Evolutionary conservation across 352 stramenopile species (phyloP), one percentile per base, ranked within the genome.

Genomic region (Phytophthora ramorum): DNA sequence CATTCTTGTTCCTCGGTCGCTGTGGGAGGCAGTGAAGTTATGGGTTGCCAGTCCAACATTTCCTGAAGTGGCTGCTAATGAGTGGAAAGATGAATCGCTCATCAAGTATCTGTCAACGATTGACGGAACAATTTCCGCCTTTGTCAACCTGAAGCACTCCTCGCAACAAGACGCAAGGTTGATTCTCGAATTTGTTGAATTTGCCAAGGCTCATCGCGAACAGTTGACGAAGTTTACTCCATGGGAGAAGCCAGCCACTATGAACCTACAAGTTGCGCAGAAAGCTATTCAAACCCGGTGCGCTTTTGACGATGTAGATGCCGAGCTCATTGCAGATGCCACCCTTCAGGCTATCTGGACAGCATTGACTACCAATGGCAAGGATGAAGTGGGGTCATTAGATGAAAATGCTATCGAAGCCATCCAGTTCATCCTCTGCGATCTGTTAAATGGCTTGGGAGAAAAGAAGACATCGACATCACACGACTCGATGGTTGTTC

Each of bases 1-100:
- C n/a, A 75, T 86, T 52, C 3, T 43, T 10, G 48, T 88, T 7
- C 76, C 79, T n/a, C 24, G 32, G 7, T 2, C 32, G 13, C 46
- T 85, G n/a, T 88, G 79, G 79, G 37, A 75, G 49, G 65, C 76
- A 35, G 58, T 85, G 7, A 76, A 75, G 44, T n/a, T 51, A 7
- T 88, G 79, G 59, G 35, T 73, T 14, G 38, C 70, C 4, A 69
- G 50, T 40, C 48, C 65, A 40, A 14, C 28, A 5, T 70, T 83
- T 28, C 12, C 60, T 24, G 40, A 74, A 8, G 41, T 85, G 8
- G 54, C 60, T 10, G 45, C 48, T 24, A 37, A 48, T 5, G 77
- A 86, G 12, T 88, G 77, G 77, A 47, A 71, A 19, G 41, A 73
- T 32, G 51, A 59, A 28, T 46, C 38, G n/a, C n/a, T 73, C 3